Base-by-base conservation (phyloP, 2,329 filamentous ascomycete species). In the Stachybotrys echinatus region DNA sequence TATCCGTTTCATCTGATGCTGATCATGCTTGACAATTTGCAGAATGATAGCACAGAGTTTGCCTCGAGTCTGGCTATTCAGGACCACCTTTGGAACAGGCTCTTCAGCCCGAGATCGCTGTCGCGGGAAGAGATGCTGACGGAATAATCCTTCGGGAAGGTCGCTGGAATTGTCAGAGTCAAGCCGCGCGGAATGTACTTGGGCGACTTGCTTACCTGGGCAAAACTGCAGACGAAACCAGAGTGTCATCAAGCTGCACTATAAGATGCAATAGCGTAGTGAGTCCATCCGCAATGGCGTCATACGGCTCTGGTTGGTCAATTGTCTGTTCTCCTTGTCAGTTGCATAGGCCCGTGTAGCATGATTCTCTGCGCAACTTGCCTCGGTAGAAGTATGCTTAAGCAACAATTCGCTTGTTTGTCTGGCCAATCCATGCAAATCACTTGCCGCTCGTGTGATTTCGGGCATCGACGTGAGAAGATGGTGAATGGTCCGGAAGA, bases 71-170 rank as follows among this genome's bases (percentile, higher is more conserved):
- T 72, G 60, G 2, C 68, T 65, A 52, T 82, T 74, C 45, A 89
- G 70, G 5, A 81, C 59, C 22, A 74, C 68, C 8, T 42, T 67
- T 19, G 62, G 73, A 51, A 66, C 70, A 45, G 52, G 65, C 23
- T 58, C 62, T 51, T 48, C 59, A 53, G 23, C 52, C 14, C 55
- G 55, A 22, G 54, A 63, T 55, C 66, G 64, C n/a, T 69, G 62
- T 1, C 75, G 72, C 0, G 87, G 86, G 56, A 89, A 89, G 1
- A 91, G 70, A 58, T 87, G 84, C 49, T 72, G 78, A 61, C 75
- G 79, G 56, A 90, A 81, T 1, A 91, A 62, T 3, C 68, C 61
- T 64, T 64, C 42, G 22, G 62, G 62, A 42, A 67, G 51, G 20
- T 65, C 49, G 10, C 63, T 67, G 31, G 22, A 12, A 40, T n/a